Evolutionary conservation across 768 basidiomycete species (phyloP).

Genomic region (Macrolepiota albuminosa): DNA sequence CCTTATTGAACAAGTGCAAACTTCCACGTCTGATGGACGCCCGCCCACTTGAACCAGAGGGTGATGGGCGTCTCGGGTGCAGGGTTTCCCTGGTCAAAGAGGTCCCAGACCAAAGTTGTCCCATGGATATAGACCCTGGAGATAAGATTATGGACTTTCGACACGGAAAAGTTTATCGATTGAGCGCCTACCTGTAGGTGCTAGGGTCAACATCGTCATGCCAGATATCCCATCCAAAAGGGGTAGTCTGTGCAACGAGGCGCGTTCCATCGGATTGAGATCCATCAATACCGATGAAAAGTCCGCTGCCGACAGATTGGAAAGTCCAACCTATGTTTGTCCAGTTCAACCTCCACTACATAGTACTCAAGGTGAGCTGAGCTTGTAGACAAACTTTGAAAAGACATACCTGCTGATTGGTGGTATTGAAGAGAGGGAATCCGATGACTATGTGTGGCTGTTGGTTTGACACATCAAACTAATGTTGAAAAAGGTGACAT

Average conservation of each 20-base stretch:
- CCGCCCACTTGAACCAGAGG: conserved; percentile 46
- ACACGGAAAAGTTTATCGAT: neutral
- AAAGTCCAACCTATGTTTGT: conserved; percentile 35
- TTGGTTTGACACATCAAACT: neutral
- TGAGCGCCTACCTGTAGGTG: conserved; percentile 35
- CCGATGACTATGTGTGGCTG: conserved; percentile 26
- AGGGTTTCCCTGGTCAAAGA: conserved; percentile 41
- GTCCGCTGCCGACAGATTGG: conserved; percentile 34
- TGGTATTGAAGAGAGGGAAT: conserved; percentile 33
- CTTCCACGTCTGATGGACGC: conserved; percentile 51
- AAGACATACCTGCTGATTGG: conserved; percentile 43
- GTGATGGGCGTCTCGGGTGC: conserved; percentile 40
- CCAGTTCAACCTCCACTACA: conserved; percentile 45
- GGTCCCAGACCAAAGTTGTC: conserved; percentile 41
- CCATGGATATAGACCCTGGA: conserved; percentile 41
- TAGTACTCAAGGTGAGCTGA: neutral
- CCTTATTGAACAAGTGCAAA: conserved; percentile 24
- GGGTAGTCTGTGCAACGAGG: conserved; percentile 31
- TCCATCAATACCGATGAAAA: conserved; percentile 38
- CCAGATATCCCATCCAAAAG: conserved; percentile 47
- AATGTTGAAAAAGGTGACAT: conserved; percentile 14
- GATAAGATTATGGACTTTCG: neutral
- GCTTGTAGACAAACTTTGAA: neutral
- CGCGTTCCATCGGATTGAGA: conserved; percentile 33
- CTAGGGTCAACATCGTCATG: conserved; percentile 34